Evolutionary conservation across 2,329 filamentous ascomycete species (phyloP).

Genomic region (Atkinsonella texensis): DNA sequence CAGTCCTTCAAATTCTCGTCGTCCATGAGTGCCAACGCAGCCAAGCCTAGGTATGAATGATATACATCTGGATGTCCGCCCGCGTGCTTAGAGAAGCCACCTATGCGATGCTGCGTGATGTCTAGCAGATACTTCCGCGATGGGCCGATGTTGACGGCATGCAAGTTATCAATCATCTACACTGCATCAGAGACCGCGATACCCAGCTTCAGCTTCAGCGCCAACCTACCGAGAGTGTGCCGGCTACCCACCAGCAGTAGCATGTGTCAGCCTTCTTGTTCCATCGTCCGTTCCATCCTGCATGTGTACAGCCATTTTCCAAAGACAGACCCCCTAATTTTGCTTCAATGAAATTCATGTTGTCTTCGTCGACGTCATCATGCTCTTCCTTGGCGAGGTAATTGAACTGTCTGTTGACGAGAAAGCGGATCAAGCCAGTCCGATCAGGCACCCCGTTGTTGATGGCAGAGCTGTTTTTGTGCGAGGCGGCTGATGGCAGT

Average conservation of each 20-base stretch:
- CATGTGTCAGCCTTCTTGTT: slow-evolving; percentile 94
- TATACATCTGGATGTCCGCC: slow-evolving; percentile 65
- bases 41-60: slow-evolving; percentile 80
- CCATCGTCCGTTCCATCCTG: slow-evolving; percentile 79
- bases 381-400: slow-evolving; percentile 40
- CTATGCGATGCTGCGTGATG: slow-evolving; percentile 76
- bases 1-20: slow-evolving; percentile 58
- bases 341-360: slow-evolving; percentile 25
- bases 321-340: slow-evolving; percentile 24
- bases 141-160: slow-evolving; percentile 45
- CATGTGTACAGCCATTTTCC: slow-evolving; percentile 28
- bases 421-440: slow-evolving; percentile 34
- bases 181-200: not conserved
- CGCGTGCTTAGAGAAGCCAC: slow-evolving; percentile 66
- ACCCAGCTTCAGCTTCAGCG: not conserved
- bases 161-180: slow-evolving; percentile 45
- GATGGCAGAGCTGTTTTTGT: slow-evolving; percentile 15
- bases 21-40: slow-evolving; percentile 61
- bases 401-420: slow-evolving; percentile 51
- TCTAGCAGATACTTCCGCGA: slow-evolving; percentile 71
- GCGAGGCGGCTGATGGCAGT: slow-evolving; percentile 17
- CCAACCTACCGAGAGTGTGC: slow-evolving; percentile 37
- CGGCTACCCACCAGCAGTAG: slow-evolving; percentile 86
- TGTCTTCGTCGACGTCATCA: slow-evolving; percentile 30
- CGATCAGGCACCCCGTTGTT: slow-evolving; percentile 23